phyloP scores from a whole-genome alignment of 129 eudicot species.

The Saposhnikovia divaricata region DNA sequence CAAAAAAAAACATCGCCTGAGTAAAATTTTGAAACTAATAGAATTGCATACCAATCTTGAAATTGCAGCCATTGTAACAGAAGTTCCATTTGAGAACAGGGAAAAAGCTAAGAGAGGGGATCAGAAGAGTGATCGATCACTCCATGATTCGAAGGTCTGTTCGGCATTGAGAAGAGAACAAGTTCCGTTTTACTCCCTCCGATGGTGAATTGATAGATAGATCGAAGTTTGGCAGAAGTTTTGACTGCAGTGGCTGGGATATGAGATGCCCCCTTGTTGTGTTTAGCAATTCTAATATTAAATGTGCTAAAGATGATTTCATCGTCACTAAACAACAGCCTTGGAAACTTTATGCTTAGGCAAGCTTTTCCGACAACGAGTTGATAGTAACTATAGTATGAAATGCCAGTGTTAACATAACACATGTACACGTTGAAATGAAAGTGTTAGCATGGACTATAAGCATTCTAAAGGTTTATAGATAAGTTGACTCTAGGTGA shows the following conservation, averaged over 20 bases:
- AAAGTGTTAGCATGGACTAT: too few species aligned
- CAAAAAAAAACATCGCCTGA: slow-evolving; percentile 15
- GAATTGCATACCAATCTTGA: slow-evolving; percentile 74
- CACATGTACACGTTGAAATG: too few species aligned
- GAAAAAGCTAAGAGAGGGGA: slow-evolving; percentile 19
- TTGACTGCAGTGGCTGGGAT: too few species aligned
- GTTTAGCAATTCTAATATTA: slow-evolving; percentile 18
- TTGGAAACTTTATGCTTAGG: slow-evolving; percentile 54
- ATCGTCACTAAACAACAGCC: slow-evolving; percentile 28
- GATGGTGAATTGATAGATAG: slow-evolving; percentile 58
- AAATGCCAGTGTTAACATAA: background rate
- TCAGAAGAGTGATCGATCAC: slow-evolving; percentile 17
- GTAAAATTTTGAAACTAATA: slow-evolving; percentile 16
- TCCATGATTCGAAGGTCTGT: slow-evolving; percentile 19
- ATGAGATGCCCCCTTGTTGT: too few species aligned
- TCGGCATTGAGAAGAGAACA: slow-evolving; percentile 21
- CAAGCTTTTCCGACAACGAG: slow-evolving; percentile 13
- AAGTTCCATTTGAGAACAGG: too few species aligned
- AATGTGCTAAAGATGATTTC: slow-evolving; percentile 22
- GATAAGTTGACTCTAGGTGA: too few species aligned
- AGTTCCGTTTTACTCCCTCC: slow-evolving; percentile 16
- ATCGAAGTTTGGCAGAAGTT: slow-evolving; percentile 36
- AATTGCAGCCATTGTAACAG: slow-evolving; percentile 60
- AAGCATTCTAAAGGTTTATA: too few species aligned
- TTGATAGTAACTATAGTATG: background rate